Conservation (phyloP, 331 rosid genomes). For the Rhamnella rubrinervis region DNA sequence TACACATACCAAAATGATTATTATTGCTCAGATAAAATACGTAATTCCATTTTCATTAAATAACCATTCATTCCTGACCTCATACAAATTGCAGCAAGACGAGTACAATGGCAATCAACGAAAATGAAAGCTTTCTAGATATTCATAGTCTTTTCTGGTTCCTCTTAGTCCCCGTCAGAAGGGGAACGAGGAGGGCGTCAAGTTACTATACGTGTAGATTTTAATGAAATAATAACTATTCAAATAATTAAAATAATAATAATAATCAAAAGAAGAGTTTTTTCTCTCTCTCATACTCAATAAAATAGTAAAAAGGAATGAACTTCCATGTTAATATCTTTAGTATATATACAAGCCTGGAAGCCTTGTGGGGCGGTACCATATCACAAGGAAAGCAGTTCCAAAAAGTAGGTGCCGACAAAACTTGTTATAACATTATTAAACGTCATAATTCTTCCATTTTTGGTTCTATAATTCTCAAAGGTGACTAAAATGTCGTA, state of each 20-base stretch:
- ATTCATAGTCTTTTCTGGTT: not conserved
- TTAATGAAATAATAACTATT: no score
- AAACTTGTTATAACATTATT: not conserved
- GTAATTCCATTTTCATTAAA: no score
- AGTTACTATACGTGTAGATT: not conserved
- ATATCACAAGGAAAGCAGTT: not conserved
- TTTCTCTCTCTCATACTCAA: no score
- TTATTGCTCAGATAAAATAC: no score
- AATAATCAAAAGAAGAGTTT: not conserved
- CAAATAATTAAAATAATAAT: no score
- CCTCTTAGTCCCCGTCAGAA: not conserved
- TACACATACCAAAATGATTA: no score
- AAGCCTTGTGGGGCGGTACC: not conserved
- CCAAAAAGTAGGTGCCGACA: not conserved
- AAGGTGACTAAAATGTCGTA: slow-evolving; percentile 10
- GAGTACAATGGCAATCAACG: not conserved
- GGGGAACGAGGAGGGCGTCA: not conserved
- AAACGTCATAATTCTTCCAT: not conserved
- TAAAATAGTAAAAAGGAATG: no score
- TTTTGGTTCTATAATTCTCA: no score
- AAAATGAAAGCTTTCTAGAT: not conserved
- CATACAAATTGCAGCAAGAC: not conserved
- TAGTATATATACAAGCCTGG: not conserved
- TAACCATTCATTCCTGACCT: no score
- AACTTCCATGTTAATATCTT: not conserved